Percentiles rank a stretch among this genome's conserved stretches.
Conservation (phyloP, 345 rosid genomes). For the Abelmoschus esculentus region DNA sequence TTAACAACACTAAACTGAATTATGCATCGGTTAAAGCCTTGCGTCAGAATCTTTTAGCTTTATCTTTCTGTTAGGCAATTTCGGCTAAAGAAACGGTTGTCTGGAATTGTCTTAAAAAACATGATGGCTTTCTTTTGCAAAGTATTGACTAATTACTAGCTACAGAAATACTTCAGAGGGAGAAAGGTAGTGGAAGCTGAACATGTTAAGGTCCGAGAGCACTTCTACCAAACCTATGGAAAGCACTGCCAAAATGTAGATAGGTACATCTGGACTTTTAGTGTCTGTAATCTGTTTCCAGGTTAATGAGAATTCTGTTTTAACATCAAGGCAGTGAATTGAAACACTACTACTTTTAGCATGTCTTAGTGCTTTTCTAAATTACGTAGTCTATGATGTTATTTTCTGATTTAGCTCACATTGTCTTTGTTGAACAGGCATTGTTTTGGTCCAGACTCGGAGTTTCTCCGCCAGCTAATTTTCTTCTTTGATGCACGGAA, state of each 20-base stretch:
- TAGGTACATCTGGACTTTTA: slow-evolving; percentile 38
- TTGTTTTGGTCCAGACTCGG: slow-evolving; percentile 83
- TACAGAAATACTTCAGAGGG: slow-evolving; percentile 98
- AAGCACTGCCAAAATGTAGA: slow-evolving; percentile 54
- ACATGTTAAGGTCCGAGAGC: slow-evolving; percentile 51
- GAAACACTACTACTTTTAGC: background rate
- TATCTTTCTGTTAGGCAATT: background rate
- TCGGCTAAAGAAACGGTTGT: background rate
- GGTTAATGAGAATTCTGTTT: background rate
- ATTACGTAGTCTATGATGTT: background rate
- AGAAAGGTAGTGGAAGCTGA: slow-evolving; percentile 62
- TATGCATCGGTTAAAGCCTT: background rate
- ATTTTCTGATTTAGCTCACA: background rate
- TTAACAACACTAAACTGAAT: background rate
- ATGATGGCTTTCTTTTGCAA: slow-evolving; percentile 11
- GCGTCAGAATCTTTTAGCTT: background rate
- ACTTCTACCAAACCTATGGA: slow-evolving; percentile 61
- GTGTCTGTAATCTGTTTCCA: background rate
- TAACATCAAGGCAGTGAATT: background rate
- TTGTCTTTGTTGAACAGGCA: slow-evolving; percentile 39
- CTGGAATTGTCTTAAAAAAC: slow-evolving; percentile 2
- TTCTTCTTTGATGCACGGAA: slow-evolving; percentile 67
- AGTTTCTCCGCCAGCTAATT: slow-evolving; percentile 65
- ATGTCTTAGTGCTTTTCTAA: background rate
- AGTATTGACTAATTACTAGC: slow-evolving; percentile 31